Base-by-base conservation (phyloP, 2,329 filamentous ascomycete genomes). In the Fusarium sp. region DNA sequence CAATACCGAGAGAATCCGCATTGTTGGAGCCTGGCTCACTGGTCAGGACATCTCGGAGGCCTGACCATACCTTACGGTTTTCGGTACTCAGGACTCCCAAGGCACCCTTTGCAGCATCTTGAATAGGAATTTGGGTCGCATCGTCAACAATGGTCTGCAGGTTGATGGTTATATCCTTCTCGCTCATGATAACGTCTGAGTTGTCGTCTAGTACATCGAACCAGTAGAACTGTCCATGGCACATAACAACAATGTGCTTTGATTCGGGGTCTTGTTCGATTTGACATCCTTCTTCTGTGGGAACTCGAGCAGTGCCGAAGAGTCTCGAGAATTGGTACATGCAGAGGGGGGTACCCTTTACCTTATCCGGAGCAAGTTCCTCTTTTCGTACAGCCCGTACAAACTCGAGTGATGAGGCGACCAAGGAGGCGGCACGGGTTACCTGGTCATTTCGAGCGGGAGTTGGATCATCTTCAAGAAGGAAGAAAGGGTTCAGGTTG, bases 291-390 rank as follows among this genome's bases (percentile, higher is more conserved):
- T 96, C 90, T 30, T 97, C 93, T 1, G 95, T 98, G 0, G 96
- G 96, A 10, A 99, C 92, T 70, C 96, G 89, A 45, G 96, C 94
- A 1, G 96, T 98, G 51, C 96, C 96, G 74, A 99, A 99, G 28
- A 99, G 84, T 19, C 95, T 88, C 1, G 95, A 97, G 81, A 97
- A 98, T 78, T 99, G 96, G 78, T 97, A 97, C 96, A 99, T 99
- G 84, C 93, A 96, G 19, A 99, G 84, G 0, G 96, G 94, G 22
- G 89, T 90, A 20, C 93, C 93, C 72, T 90, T 91, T 65, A 97
- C 80, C 2, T 86, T 94, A 79, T 99, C 96, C 0, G 96, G 94
- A 1, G 93, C 92, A 10, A 99, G 84, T 76, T 99, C 96, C 78
- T 98, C 96, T 72, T 92, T 93, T 35, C 95, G 88, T 3, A 99